A percentile compares a stretch with the other conserved stretches of the same genome.
Evolutionary conservation across 1,284 basidiomycete species (phyloP).

Genomic region (Ganoderma leucocontextum): DNA sequence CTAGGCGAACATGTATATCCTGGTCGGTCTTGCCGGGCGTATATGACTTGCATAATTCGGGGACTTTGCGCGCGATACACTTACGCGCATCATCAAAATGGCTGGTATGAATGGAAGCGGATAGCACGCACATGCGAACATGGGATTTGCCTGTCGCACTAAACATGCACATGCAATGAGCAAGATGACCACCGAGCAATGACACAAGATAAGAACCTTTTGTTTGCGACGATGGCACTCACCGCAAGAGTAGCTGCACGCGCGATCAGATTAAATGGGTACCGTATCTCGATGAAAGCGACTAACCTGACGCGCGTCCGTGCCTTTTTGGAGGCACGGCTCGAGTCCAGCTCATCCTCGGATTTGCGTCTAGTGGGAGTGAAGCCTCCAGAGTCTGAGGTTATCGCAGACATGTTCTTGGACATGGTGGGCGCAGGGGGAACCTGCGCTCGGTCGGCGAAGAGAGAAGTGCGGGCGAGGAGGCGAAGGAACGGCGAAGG

Average conservation of each 20-base stretch:
- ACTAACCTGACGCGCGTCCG: constrained; percentile 77
- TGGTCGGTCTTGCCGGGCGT: constrained; percentile 86
- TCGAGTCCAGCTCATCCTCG: constrained; percentile 61
- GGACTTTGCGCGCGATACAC: constrained; percentile 85
- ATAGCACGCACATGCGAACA: constrained; percentile 74
- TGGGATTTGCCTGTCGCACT: constrained; percentile 84
- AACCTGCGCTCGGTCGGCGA: background rate
- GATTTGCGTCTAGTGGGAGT: constrained; percentile 58
- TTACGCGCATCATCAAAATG: constrained; percentile 39
- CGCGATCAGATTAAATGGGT: constrained; percentile 10
- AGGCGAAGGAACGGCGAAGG: constrained; percentile 1
- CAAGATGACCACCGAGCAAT: background rate
- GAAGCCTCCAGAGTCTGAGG: constrained; percentile 33
- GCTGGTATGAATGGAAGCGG: constrained; percentile 26
- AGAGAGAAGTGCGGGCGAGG: background rate
- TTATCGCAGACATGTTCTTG: constrained; percentile 34
- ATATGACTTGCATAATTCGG: constrained; percentile 85
- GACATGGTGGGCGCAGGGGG: constrained; percentile 33
- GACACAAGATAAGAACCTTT: constrained; percentile 57
- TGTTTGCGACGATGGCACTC: constrained; percentile 87
- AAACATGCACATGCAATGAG: constrained; percentile 15
- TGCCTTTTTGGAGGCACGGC: constrained; percentile 67
- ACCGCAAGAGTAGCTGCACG: constrained; percentile 79
- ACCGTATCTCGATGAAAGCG: background rate
- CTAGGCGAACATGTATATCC: constrained; percentile 74